Conservation (phyloP, 2,329 filamentous ascomycete genomes). For the Calonectria montana region DNA sequence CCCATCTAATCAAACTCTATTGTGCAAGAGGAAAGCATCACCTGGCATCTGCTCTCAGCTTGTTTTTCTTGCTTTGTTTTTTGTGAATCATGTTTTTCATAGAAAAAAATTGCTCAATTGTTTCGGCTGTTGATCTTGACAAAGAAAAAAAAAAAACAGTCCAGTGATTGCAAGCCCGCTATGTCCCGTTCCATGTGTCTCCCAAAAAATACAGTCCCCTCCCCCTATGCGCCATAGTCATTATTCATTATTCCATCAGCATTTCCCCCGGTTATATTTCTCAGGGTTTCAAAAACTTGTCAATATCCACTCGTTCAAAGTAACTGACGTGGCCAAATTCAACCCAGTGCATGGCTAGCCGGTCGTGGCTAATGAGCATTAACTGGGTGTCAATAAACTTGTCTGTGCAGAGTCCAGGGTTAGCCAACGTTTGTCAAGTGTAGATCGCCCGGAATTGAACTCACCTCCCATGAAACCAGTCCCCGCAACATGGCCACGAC, state of each 20-base stretch:
- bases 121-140: background rate
- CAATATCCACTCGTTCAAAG: slow-evolving; percentile 70
- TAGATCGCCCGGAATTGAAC: slow-evolving; percentile 40
- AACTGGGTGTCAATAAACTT: slow-evolving; percentile 80
- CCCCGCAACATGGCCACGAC: slow-evolving; percentile 81
- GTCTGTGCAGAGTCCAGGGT: slow-evolving; percentile 60
- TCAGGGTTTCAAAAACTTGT: slow-evolving; percentile 55
- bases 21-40: background rate
- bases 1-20: slow-evolving; percentile 7
- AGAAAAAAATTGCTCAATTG: background rate
- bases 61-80: no score
- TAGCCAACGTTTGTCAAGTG: background rate
- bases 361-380: slow-evolving; percentile 81
- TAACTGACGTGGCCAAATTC: slow-evolving; percentile 69
- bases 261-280: background rate
- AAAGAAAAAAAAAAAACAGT: background rate
- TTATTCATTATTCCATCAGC: background rate
- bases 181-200: slow-evolving; percentile 1
- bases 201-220: background rate
- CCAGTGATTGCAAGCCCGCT: background rate
- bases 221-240: background rate
- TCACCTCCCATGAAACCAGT: slow-evolving; percentile 78
- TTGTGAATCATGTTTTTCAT: background rate
- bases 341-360: slow-evolving; percentile 86
- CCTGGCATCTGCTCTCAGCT: background rate